These are phyloP conservation scores for Ceratonia siliqua DNA, from an alignment of 306 rosid genomes.

Conservation along the genomic window DNA sequence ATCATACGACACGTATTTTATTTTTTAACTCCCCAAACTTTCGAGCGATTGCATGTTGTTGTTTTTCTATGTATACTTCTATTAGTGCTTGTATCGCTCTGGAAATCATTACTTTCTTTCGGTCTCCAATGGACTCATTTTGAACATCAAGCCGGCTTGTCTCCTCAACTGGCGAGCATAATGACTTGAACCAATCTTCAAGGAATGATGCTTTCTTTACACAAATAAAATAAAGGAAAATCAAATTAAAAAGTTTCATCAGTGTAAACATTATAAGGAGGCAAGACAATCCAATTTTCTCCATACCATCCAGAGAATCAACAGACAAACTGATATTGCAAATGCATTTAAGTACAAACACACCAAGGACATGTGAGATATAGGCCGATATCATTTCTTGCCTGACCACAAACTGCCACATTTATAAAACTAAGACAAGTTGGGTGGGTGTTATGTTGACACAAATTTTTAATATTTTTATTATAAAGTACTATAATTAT, in stretches of 20 bases:
- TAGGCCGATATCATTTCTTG: background rate
- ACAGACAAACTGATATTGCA: background rate
- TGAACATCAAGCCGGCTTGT: conserved; percentile 46
- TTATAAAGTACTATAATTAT: background rate
- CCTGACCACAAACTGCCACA: background rate
- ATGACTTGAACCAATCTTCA: conserved; percentile 76
- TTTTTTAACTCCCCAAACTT: conserved; percentile 67
- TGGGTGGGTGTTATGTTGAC: background rate
- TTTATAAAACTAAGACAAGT: background rate
- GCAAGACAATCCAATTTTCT: conserved; percentile 5
- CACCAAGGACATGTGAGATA: background rate
- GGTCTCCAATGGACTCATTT: conserved; percentile 44
- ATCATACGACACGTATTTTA: background rate
- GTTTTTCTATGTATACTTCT: conserved; percentile 60
- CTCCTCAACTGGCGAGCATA: conserved; percentile 53
- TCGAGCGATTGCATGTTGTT: conserved; percentile 47
- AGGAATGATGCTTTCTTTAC: conserved; percentile 70
- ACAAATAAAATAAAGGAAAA: conserved; percentile 4
- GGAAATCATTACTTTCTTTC: conserved; percentile 67
- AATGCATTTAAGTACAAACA: background rate
- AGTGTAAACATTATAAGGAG: conserved; percentile 4
- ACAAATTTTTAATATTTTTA: background rate
- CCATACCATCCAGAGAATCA: background rate
- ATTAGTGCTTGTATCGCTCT: conserved; percentile 64
- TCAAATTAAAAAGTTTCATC: conserved; percentile 7